Percentiles rank a stretch among this genome's conserved stretches.
Evolutionary conservation across 306 rosid genomes (phyloP).

Genomic region (Pachyrhizus erosus): DNA sequence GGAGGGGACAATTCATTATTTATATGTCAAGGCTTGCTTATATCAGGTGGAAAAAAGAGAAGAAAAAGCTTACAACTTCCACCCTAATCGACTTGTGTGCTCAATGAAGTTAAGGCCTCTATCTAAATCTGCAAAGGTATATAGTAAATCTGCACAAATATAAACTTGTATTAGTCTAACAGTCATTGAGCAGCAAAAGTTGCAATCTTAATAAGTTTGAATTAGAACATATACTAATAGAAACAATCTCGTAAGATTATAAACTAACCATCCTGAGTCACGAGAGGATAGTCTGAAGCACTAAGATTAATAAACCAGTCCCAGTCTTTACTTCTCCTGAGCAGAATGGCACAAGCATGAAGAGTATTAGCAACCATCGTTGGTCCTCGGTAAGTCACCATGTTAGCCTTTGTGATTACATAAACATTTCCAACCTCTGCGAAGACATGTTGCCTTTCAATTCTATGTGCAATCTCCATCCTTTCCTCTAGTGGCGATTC

Average conservation of each 20-base stretch:
- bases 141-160: slow-evolving; percentile 70
- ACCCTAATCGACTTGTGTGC: slow-evolving; percentile 89
- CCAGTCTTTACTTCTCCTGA: slow-evolving; percentile 89
- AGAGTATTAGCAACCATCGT: slow-evolving; percentile 96
- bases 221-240: slow-evolving; percentile 13
- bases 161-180: slow-evolving; percentile 13
- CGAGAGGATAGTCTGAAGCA: slow-evolving; percentile 97
- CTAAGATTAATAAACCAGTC: slow-evolving; percentile 99
- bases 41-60: background rate
- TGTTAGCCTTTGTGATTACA: slow-evolving; percentile 77
- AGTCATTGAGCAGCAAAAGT: slow-evolving; percentile 25
- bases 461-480: slow-evolving; percentile 73
- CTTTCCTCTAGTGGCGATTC: slow-evolving; percentile 79
- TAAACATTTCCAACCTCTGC: slow-evolving; percentile 77
- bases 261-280: slow-evolving; percentile 93
- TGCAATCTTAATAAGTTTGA: background rate
- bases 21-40: background rate
- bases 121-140: slow-evolving; percentile 64
- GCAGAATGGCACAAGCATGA: slow-evolving; percentile 95
- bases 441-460: slow-evolving; percentile 73
- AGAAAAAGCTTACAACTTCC: slow-evolving; percentile 77
- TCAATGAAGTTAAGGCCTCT: slow-evolving; percentile 84
- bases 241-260: slow-evolving; percentile 5
- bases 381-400: slow-evolving; percentile 97
- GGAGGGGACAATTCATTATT: background rate